These are phyloP conservation scores for Beauveria caledonica DNA, from an alignment of 2,329 filamentous ascomycete species.

Conservation along the genomic window DNA sequence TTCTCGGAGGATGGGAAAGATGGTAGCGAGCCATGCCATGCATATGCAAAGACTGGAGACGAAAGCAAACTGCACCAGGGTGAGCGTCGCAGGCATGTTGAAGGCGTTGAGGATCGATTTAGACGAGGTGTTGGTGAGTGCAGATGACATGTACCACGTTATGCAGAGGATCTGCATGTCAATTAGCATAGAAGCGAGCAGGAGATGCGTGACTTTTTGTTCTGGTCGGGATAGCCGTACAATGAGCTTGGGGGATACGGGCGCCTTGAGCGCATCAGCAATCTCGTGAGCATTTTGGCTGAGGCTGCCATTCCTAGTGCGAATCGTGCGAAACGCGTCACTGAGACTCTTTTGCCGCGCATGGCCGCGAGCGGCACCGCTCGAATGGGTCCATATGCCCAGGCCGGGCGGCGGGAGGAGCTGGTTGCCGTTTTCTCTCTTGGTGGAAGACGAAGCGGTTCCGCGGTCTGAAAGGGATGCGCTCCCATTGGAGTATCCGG, in stretches of 20 bases:
- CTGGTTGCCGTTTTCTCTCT: constrained; percentile 17
- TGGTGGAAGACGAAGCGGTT: constrained; percentile 19
- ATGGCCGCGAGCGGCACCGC: constrained; percentile 41
- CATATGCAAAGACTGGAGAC: constrained; percentile 82
- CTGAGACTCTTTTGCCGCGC: constrained; percentile 76
- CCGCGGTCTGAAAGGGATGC: constrained; percentile 23
- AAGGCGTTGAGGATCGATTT: constrained; percentile 94
- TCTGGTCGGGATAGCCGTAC: constrained; percentile 41
- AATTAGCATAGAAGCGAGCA: constrained; percentile 11
- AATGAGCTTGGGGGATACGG: constrained; percentile 79
- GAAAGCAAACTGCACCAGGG: constrained; percentile 86
- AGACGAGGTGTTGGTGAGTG: constrained; percentile 93
- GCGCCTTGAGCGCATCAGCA: constrained; percentile 81
- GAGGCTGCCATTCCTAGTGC: constrained; percentile 73
- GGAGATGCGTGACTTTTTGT: background rate
- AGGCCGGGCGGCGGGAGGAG: constrained; percentile 17
- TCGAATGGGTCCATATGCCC: constrained; percentile 7
- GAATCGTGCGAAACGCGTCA: constrained; percentile 79
- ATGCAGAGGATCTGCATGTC: constrained; percentile 65
- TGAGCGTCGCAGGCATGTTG: constrained; percentile 83
- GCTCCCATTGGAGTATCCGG: constrained; percentile 21
- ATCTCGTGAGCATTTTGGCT: constrained; percentile 91
- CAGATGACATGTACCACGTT: constrained; percentile 91
- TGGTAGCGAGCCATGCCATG: constrained; percentile 64
- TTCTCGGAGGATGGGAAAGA: constrained; percentile 62